phyloP scores from a whole-genome alignment of 2,329 filamentous ascomycete genomes.

The Cytospora piceae region DNA sequence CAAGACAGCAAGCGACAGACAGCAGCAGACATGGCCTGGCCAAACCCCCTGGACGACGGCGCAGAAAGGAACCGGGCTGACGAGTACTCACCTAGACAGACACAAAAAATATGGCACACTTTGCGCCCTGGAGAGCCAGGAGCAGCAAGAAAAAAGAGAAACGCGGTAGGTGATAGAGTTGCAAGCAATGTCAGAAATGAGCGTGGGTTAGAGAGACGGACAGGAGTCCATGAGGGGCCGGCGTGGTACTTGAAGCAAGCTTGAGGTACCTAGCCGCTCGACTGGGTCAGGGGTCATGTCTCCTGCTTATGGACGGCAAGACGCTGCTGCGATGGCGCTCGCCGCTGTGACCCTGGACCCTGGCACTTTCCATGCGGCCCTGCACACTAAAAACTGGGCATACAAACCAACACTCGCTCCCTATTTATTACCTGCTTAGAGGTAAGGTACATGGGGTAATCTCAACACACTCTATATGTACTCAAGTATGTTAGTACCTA shows the following conservation, averaged over 20 bases:
- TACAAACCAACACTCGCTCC: not conserved
- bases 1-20: not conserved
- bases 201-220: constrained; percentile 39
- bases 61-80: constrained; percentile 20
- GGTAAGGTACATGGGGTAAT: too few relatives aligned
- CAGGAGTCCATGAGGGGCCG: constrained; percentile 13
- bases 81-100: constrained; percentile 40
- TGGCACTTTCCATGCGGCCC: not conserved
- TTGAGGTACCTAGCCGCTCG: constrained; percentile 22
- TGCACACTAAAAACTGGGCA: constrained; percentile 3
- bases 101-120: constrained; percentile 45
- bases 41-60: not conserved
- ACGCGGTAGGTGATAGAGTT: constrained; percentile 18
- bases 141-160: constrained; percentile 43
- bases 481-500: not conserved
- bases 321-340: not conserved
- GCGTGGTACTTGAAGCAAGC: constrained; percentile 24
- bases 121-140: constrained; percentile 53
- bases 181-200: constrained; percentile 40
- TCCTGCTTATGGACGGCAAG: constrained; percentile 1
- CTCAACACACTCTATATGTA: not conserved
- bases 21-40: not conserved
- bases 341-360: not conserved
- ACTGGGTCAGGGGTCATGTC: constrained; percentile 16
- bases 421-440: not conserved